Evolutionary conservation across 495 filamentous ascomycete species (phyloP).

Genomic region (Rusavskia elegans): DNA sequence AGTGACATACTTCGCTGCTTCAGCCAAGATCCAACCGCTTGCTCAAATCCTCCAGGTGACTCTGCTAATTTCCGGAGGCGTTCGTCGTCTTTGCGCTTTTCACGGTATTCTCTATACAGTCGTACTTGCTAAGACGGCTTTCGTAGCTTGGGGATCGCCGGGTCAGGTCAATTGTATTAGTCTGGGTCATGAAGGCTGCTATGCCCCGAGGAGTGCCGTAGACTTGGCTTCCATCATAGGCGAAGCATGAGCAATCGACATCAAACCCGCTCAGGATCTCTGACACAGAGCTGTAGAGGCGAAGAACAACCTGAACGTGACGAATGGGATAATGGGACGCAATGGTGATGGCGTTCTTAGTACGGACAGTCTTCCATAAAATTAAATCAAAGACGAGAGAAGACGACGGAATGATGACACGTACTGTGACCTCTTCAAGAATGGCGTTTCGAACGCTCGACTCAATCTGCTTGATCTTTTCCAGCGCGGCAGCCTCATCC

Average conservation of each 20-base stretch:
- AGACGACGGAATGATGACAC: not conserved
- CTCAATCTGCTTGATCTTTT: slow-evolving; percentile 74
- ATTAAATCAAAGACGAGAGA: not conserved
- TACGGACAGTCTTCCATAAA: slow-evolving; percentile 38
- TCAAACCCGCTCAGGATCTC: slow-evolving; percentile 78
- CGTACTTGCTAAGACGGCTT: slow-evolving; percentile 77
- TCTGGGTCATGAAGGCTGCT: slow-evolving; percentile 61
- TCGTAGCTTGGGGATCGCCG: slow-evolving; percentile 74
- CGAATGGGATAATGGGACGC: slow-evolving; percentile 66
- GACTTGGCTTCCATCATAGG: slow-evolving; percentile 64
- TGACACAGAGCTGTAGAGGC: slow-evolving; percentile 63
- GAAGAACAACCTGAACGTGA: slow-evolving; percentile 69
- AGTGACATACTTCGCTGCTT: slow-evolving; percentile 26
- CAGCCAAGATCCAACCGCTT: slow-evolving; percentile 44
- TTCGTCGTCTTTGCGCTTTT: slow-evolving; percentile 36
- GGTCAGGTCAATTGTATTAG: slow-evolving; percentile 62
- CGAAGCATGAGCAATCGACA: slow-evolving; percentile 66
- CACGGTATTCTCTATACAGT: slow-evolving; percentile 45
- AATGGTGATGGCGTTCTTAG: slow-evolving; percentile 74
- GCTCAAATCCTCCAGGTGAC: slow-evolving; percentile 39
- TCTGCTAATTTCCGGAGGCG: slow-evolving; percentile 37
- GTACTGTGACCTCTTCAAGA: slow-evolving; percentile 49
- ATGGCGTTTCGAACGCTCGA: slow-evolving; percentile 50
- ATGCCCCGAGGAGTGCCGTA: slow-evolving; percentile 56
- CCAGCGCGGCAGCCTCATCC: slow-evolving; percentile 50